phyloP scores from a whole-genome alignment of 164 flowering plant genomes.

The Euptelea pleiosperma region DNA sequence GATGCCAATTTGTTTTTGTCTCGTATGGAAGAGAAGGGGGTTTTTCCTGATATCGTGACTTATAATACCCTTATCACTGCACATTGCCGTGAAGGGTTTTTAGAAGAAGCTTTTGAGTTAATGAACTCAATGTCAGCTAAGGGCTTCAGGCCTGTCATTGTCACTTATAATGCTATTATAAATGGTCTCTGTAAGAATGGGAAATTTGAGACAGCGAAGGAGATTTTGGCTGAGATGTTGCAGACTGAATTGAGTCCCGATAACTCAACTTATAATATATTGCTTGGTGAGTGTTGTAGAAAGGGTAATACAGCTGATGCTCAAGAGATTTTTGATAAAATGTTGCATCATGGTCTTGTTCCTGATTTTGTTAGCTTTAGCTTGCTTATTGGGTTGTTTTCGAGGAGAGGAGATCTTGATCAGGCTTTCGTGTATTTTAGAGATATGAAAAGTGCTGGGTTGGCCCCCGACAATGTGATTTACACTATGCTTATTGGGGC shows the following conservation, averaged over 20 bases:
- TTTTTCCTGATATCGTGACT: slow-evolving; percentile 63
- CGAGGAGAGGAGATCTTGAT: slow-evolving; percentile 57
- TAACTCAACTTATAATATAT: slow-evolving; percentile 59
- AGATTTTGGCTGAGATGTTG: slow-evolving; percentile 53
- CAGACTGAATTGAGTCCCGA: slow-evolving; percentile 56
- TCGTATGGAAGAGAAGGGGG: slow-evolving; percentile 68
- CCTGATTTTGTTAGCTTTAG: slow-evolving; percentile 81
- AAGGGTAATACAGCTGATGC: slow-evolving; percentile 44
- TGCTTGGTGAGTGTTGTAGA: slow-evolving; percentile 65
- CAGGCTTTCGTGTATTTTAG: slow-evolving; percentile 49
- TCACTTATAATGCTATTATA: slow-evolving; percentile 63
- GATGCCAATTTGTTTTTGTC: slow-evolving; percentile 35
- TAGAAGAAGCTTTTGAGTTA: slow-evolving; percentile 60
- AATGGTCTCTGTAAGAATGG: slow-evolving; percentile 74
- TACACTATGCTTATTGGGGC: slow-evolving; percentile 81
- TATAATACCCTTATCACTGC: slow-evolving; percentile 68
- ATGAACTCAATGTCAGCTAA: slow-evolving; percentile 47
- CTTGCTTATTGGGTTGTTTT: slow-evolving; percentile 55
- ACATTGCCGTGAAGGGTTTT: slow-evolving; percentile 50
- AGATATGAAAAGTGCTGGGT: slow-evolving; percentile 52
- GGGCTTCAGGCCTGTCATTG: slow-evolving; percentile 55
- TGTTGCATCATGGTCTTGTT: slow-evolving; percentile 39
- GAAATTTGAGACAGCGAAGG: slow-evolving; percentile 46
- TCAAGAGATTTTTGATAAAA: slow-evolving; percentile 42
- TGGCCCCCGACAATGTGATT: slow-evolving; percentile 68